These are phyloP conservation scores for Saccharomycopsis sp. DNA, from an alignment of 805 yeast species.

Conservation along the genomic window DNA sequence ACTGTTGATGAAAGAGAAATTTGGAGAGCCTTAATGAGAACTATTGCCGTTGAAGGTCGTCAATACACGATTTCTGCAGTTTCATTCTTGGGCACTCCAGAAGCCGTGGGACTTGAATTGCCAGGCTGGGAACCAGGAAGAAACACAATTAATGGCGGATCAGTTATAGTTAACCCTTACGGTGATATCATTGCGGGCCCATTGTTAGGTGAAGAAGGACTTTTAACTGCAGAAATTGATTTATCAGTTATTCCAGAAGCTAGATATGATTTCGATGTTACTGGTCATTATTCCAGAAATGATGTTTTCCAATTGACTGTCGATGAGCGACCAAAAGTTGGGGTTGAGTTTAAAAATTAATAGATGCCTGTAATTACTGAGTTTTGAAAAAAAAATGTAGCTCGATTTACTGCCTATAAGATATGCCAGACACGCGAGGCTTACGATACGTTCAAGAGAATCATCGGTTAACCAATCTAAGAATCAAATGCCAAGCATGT, in stretches of 20 bases:
- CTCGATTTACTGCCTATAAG: too few relatives aligned
- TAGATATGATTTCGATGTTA: conserved; percentile 36
- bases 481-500: conserved; percentile 33
- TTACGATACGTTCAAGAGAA: too few relatives aligned
- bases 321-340: conserved; percentile 29
- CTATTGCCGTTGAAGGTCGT: conserved; percentile 37
- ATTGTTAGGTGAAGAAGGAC: conserved; percentile 34
- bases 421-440: too few relatives aligned
- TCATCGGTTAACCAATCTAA: too few relatives aligned
- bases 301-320: conserved; percentile 38
- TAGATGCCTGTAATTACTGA: too few relatives aligned
- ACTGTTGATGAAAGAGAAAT: conserved; percentile 40
- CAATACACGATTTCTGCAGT: conserved; percentile 35
- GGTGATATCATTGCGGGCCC: conserved; percentile 41
- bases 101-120: conserved; percentile 22
- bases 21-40: conserved; percentile 37
- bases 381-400: too few relatives aligned
- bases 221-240: conserved; percentile 36
- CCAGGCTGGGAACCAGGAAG: conserved; percentile 29
- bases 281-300: conserved; percentile 39
- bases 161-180: conserved; percentile 34
- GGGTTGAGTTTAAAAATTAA: background rate
- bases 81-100: conserved; percentile 28
- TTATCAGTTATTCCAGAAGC: conserved; percentile 32
- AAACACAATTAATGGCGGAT: conserved; percentile 36